Base-by-base conservation (phyloP, 2,329 filamentous ascomycete species). In the Mycosphaerella sp. region DNA sequence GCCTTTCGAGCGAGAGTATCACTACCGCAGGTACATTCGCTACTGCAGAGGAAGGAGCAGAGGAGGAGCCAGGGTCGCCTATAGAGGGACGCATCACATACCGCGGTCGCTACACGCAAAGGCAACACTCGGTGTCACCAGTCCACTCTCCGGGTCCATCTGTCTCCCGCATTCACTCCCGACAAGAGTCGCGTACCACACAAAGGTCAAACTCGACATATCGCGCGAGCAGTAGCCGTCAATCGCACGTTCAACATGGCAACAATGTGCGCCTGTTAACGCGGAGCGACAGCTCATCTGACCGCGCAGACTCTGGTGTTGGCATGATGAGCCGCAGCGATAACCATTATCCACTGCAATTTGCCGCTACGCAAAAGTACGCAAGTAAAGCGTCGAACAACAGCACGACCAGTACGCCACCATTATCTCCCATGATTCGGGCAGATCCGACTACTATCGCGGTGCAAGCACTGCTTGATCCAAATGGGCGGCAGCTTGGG, bases 1-100 rank as follows among this genome's bases (percentile, higher is more conserved):
- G 74, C 16, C 71, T 75, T 34, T 85, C 81, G 54, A 68, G 69
- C n/a, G 77, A 80, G 53, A 84, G 81, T 0, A 66, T 80, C 8
- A 84, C 80, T 9, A 84, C 80, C 1, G 67, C 78, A 8, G 79
- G 77, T 16, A 79, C 79, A 0, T 86, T 85, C 63, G 80, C 79
- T 2, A 85, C 82, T 1, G 82, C 82, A 4, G 76, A 71, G 14
- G 51, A 54, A 37, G 36, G 37, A 12, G 37, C 25, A 66, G 76
- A 49, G 27, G 52, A 43, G 5, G 49, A 53, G 14, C 35, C 48
- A 9, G 37, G 45, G 9, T 47, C 45, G 43, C 48, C 52, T 13
- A 46, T 47, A 37, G 50, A 46, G 8, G 53, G 43, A 34, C 21
- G 35, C 12, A 42, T 41, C 27, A 13, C 32, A 13, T 50, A 46